Conservation (phyloP, 192 early-diverging fungal genomes). For the Radiomyces spectabilis region DNA sequence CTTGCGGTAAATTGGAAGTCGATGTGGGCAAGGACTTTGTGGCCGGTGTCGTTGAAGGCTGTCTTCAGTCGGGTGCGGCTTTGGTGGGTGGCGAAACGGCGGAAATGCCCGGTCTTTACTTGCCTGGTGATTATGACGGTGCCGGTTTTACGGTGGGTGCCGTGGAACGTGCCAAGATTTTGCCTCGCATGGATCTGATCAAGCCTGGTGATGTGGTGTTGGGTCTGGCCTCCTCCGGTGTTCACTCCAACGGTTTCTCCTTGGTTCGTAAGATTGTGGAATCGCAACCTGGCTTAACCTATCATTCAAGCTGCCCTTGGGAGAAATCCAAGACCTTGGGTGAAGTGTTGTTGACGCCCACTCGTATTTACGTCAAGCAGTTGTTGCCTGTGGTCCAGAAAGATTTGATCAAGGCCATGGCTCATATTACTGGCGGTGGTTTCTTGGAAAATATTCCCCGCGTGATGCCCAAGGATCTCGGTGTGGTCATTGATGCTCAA, state of each 20-base stretch:
- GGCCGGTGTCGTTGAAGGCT: constrained; percentile 90
- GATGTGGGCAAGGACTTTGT: constrained; percentile 88
- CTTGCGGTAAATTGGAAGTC: constrained; percentile 88
- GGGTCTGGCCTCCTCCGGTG: constrained; percentile 90
- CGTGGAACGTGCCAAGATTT: constrained; percentile 82
- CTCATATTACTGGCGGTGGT: constrained; percentile 98
- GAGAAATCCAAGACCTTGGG: constrained; percentile 63
- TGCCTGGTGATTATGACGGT: constrained; percentile 80
- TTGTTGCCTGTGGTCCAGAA: constrained; percentile 74
- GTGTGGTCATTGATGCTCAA: constrained; percentile 75
- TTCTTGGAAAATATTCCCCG: constrained; percentile 98
- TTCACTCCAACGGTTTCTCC: constrained; percentile 99
- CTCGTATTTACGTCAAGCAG: constrained; percentile 92
- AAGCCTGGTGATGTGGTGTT: constrained; percentile 76
- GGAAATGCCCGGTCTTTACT: constrained; percentile 98
- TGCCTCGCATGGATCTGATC: constrained; percentile 78
- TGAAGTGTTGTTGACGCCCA: constrained; percentile 84
- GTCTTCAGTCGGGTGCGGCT: constrained; percentile 82
- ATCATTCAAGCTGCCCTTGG: constrained; percentile 81
- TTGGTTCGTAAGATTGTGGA: constrained; percentile 88
- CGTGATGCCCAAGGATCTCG: constrained; percentile 76
- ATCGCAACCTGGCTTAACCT: constrained; percentile 58
- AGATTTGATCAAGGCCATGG: constrained; percentile 88
- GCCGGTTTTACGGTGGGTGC: constrained; percentile 98
- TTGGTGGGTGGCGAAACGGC: constrained; percentile 98